These are phyloP conservation scores for Cladosporium sp. DNA, from an alignment of 2,329 filamentous ascomycete species.

Conservation along the genomic window DNA sequence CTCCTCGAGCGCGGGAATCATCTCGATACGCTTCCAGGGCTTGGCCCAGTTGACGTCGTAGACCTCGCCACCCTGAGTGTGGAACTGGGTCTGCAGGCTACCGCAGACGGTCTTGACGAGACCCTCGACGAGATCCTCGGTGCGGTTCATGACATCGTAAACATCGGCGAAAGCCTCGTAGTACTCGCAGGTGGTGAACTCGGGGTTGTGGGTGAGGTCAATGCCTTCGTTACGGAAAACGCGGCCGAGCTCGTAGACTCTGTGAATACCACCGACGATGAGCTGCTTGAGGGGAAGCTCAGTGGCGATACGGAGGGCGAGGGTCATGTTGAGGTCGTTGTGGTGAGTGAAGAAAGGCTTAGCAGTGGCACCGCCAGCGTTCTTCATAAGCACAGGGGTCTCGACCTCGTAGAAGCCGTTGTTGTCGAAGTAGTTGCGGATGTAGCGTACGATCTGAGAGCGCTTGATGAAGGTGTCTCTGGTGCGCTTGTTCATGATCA, in stretches of 20 bases:
- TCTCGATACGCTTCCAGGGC: constrained; percentile 89
- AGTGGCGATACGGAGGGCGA: constrained; percentile 91
- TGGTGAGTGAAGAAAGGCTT: constrained; percentile 93
- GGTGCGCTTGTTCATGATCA: constrained; percentile 91
- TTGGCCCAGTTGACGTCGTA: constrained; percentile 94
- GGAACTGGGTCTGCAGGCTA: constrained; percentile 56
- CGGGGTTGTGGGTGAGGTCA: constrained; percentile 92
- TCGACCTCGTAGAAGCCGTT: constrained; percentile 89
- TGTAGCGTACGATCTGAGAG: constrained; percentile 80
- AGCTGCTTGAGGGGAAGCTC: constrained; percentile 96
- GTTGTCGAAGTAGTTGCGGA: constrained; percentile 79
- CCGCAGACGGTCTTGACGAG: constrained; percentile 83
- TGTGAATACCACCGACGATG: constrained; percentile 87
- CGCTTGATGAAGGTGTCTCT: constrained; percentile 79
- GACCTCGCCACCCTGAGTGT: constrained; percentile 76
- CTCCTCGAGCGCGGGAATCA: constrained; percentile 90
- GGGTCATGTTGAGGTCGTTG: constrained; percentile 90
- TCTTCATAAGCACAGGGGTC: constrained; percentile 95
- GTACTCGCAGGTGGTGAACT: constrained; percentile 97
- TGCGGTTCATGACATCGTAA: constrained; percentile 83
- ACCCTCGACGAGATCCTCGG: constrained; percentile 85
- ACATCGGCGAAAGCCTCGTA: constrained; percentile 84
- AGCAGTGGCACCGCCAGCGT: constrained; percentile 91
- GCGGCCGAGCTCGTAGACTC: constrained; percentile 91
- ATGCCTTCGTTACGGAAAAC: constrained; percentile 93